Evolutionary conservation across 495 filamentous ascomycete genomes (phyloP), one percentile per base, ranked within the genome.

Genomic region (Copromyces sp.): DNA sequence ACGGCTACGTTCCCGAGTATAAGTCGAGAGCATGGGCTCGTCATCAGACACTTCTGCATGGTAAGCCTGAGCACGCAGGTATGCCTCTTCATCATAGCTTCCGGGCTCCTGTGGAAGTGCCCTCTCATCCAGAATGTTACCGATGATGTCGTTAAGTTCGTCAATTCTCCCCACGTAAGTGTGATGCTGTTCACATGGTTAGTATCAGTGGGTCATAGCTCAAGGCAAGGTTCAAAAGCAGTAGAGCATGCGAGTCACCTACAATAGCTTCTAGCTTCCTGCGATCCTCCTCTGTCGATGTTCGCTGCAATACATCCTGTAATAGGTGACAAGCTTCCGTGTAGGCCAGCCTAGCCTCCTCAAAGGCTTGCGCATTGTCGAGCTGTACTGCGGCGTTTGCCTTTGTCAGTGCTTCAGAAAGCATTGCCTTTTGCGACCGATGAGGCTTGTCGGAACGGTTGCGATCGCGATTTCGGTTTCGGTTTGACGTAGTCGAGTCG

Each of bases 381-480:
- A 98, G 88, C 71, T 96, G 86, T 17, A 99, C 95, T 9, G 95
- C 95, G 32, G 93, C 95, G 76, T 98, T 97, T 44, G 95, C 95
- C 81, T 97, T 97, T 76, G 96, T 90, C 53, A 99, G 83, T 8
- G 95, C 95, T 78, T 91, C 94, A 4, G 94, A 95, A 20, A 99
- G 85, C 92, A 97, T 98, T 32, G 89, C 89, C 82, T 96, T 97
- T 77, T 97, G 92, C 2, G 92, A 93, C 11, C 82, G 82, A 45
- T 37, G 35, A 80, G 80, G 71, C 85, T 86, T 39, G 69, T 76
- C 12, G 75, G 70, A 41, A 32, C 76, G 75, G 8, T 78, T 72
- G 4, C 70, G 40, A 24, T 71, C n/a, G 35, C 29, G 37, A 29
- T 71, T 45, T 65, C 76, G 73, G 12, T 77, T 75, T 17, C 70